Evolutionary conservation across 2,329 filamentous ascomycete species (phyloP).

Genomic region (Aschersonia sp.): DNA sequence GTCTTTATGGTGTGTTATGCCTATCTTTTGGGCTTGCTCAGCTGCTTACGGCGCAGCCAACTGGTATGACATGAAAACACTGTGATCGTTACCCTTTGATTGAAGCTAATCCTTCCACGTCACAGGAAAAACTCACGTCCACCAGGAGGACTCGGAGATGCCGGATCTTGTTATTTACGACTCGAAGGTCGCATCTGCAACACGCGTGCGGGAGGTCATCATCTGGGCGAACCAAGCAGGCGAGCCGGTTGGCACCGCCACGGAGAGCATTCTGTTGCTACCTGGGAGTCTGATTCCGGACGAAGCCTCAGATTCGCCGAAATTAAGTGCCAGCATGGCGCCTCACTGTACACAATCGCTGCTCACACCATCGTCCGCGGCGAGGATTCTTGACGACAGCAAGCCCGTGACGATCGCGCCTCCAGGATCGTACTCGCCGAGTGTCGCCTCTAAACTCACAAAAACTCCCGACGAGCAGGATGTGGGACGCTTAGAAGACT

Average conservation of each 20-base stretch:
- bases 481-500: neutral
- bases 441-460: neutral
- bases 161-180: constrained; percentile 19
- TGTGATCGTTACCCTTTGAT: neutral
- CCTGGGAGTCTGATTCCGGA: constrained; percentile 4
- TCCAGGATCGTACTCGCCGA: neutral
- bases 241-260: constrained; percentile 29
- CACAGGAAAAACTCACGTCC: neutral
- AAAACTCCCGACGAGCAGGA: neutral
- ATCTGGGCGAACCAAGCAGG: constrained; percentile 47
- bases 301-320: constrained; percentile 1
- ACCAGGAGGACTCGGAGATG: neutral
- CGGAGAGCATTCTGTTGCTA: constrained; percentile 16
- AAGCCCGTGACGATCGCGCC: neutral
- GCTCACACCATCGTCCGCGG: neutral
- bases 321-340: neutral
- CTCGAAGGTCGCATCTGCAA: constrained; percentile 20
- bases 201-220: constrained; percentile 31
- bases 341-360: constrained; percentile 2
- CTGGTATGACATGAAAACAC: neutral
- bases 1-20: neutral
- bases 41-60: neutral
- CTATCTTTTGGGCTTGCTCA: neutral
- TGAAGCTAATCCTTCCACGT: neutral
- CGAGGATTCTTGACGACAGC: neutral